A percentile compares a stretch with the other conserved stretches of the same genome.
Evolutionary conservation across 108 stramenopile species (phyloP).

Genomic region (Skeletonema marinoi): DNA sequence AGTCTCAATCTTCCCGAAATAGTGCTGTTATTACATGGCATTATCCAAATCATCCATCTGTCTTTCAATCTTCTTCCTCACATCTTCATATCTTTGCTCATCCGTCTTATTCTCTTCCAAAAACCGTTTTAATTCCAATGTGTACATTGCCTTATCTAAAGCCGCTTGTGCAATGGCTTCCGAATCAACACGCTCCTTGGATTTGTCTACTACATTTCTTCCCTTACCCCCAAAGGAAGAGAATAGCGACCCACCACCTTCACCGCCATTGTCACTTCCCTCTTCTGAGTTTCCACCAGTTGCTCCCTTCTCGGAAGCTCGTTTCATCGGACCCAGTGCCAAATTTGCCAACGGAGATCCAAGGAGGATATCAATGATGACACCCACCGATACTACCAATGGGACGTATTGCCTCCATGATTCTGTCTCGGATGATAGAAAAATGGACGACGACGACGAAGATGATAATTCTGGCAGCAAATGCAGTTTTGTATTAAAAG

Average conservation of each 20-base stretch:
- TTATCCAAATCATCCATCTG: slow-evolving; percentile 65
- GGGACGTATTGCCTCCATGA: slow-evolving; percentile 90
- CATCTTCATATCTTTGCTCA: slow-evolving; percentile 68
- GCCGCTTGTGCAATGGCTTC: slow-evolving; percentile 66
- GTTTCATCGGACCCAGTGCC: slow-evolving; percentile 54
- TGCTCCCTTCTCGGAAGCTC: slow-evolving; percentile 41
- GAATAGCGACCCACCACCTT: slow-evolving; percentile 25
- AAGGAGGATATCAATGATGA: slow-evolving; percentile 80
- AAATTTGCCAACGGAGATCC: slow-evolving; percentile 79
- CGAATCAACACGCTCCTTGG: slow-evolving; percentile 75
- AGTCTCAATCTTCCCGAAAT: neutral
- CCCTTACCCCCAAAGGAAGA: slow-evolving; percentile 11
- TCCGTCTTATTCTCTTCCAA: slow-evolving; percentile 72
- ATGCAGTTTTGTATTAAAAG: neutral
- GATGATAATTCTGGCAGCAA: neutral
- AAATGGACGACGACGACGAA: slow-evolving; percentile 4
- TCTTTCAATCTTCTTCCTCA: slow-evolving; percentile 58
- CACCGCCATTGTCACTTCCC: slow-evolving; percentile 5
- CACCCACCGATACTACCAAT: slow-evolving; percentile 56
- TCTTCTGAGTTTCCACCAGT: slow-evolving; percentile 6
- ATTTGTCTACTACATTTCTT: slow-evolving; percentile 6
- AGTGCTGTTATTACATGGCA: slow-evolving; percentile 1
- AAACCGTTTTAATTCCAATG: slow-evolving; percentile 64
- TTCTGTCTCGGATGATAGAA: slow-evolving; percentile 38
- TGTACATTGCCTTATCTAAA: slow-evolving; percentile 62